Conservation (phyloP, 106 monocot species). For the Dioscorea zingiberensis region DNA sequence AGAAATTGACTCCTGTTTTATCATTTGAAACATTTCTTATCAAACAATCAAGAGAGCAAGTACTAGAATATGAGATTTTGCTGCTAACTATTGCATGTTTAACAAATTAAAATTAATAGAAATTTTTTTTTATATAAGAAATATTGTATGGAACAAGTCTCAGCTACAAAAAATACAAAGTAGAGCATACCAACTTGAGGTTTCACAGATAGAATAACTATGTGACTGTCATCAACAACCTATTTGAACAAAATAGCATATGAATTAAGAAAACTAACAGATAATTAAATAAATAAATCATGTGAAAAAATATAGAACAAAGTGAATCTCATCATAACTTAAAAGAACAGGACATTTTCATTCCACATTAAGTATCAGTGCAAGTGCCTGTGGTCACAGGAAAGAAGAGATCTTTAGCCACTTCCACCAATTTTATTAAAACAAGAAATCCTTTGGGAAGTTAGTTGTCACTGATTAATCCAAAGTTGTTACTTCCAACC, state of each 20-base stretch:
- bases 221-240: constrained; percentile 72
- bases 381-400: no score
- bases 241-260: constrained; percentile 20
- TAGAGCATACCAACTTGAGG: constrained; percentile 75
- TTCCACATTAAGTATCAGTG: not conserved
- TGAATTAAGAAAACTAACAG: not conserved
- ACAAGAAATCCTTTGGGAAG: no score
- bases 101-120: not conserved
- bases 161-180: not conserved
- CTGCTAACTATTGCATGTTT: no score
- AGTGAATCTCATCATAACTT: not conserved
- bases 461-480: no score
- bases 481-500: no score
- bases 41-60: no score
- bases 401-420: no score
- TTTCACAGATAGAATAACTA: constrained; percentile 86
- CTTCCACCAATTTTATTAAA: no score
- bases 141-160: not conserved
- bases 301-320: not conserved
- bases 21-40: no score
- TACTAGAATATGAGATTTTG: no score
- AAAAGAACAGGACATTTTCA: not conserved
- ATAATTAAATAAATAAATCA: not conserved
- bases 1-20: no score
- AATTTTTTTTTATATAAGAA: not conserved